These are phyloP conservation scores for Onygena corvina DNA, from an alignment of 2,329 filamentous ascomycete genomes.

Conservation along the genomic window DNA sequence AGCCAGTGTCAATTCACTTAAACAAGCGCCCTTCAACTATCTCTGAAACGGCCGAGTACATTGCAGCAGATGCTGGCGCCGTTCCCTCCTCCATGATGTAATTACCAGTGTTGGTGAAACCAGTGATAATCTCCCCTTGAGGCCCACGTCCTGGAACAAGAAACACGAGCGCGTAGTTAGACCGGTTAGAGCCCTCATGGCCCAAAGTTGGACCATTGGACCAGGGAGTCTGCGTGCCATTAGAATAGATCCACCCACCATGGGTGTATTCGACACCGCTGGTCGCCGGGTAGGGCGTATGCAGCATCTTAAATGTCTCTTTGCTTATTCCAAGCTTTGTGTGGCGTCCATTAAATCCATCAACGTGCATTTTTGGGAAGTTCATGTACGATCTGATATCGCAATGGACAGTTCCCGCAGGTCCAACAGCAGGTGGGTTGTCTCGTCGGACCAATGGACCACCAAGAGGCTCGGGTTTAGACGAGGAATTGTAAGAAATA, in stretches of 20 bases:
- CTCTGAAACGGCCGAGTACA: not conserved
- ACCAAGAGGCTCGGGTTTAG: conserved; percentile 6
- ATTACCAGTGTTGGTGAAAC: conserved; percentile 6
- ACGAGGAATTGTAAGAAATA: not conserved
- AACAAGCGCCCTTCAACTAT: conserved; percentile 6
- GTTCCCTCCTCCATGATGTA: not conserved
- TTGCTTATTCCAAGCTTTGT: conserved; percentile 6
- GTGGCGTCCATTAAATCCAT: conserved; percentile 9
- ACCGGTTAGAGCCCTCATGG: conserved; percentile 7
- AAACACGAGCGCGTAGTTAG: not conserved
- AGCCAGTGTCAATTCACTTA: not conserved
- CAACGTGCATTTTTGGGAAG: conserved; percentile 8
- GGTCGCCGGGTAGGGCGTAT: conserved; percentile 6
- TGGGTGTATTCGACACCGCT: conserved; percentile 5
- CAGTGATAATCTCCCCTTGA: not conserved
- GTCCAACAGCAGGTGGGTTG: conserved; percentile 8
- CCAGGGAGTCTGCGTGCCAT: conserved; percentile 7
- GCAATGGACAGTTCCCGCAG: conserved; percentile 9
- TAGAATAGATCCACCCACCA: conserved; percentile 10
- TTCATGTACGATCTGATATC: conserved; percentile 9
- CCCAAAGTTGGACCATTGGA: conserved; percentile 8
- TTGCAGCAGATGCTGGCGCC: conserved; percentile 1
- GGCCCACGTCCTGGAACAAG: not conserved
- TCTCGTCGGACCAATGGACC: conserved; percentile 10
- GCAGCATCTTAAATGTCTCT: conserved; percentile 10